Evolutionary conservation across 176 grass and related monocot genomes (phyloP).

Genomic region (Carex littledalei): DNA sequence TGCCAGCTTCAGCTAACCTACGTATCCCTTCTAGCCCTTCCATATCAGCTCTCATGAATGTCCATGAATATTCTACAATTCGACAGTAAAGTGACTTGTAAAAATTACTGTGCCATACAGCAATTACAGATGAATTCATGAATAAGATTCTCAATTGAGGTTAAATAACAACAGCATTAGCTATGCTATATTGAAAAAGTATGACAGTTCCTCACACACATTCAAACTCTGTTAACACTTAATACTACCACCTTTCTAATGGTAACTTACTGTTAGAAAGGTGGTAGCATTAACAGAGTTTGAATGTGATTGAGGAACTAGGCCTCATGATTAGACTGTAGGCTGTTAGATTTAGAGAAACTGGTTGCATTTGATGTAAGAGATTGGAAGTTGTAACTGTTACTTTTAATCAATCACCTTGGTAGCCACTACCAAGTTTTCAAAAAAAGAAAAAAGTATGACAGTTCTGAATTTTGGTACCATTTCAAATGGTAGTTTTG

Average conservation of each 20-base stretch:
- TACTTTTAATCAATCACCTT: too few relatives aligned
- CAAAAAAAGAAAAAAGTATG: neutral
- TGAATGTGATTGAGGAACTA: too few relatives aligned
- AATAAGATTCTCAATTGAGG: neutral
- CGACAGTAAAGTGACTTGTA: conserved; percentile 12
- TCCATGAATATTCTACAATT: conserved; percentile 92
- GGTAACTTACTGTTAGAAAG: too few relatives aligned
- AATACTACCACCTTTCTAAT: too few relatives aligned
- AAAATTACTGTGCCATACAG: neutral
- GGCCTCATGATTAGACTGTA: too few relatives aligned
- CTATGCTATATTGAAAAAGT: neutral
- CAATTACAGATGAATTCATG: conserved; percentile 2
- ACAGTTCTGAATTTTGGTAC: neutral
- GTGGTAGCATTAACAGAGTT: too few relatives aligned
- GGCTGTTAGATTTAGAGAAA: too few relatives aligned
- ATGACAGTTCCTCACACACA: too few relatives aligned
- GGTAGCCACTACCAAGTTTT: too few relatives aligned
- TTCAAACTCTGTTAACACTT: too few relatives aligned
- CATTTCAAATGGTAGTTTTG: neutral
- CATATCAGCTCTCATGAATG: conserved; percentile 90
- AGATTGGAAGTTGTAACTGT: too few relatives aligned
- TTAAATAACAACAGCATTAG: neutral
- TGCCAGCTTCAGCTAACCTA: conserved; percentile 54
- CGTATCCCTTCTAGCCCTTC: conserved; percentile 85
- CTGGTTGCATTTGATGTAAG: too few relatives aligned